phyloP scores from a whole-genome alignment of 2,329 filamentous ascomycete genomes.

The Penicillium sp. region DNA sequence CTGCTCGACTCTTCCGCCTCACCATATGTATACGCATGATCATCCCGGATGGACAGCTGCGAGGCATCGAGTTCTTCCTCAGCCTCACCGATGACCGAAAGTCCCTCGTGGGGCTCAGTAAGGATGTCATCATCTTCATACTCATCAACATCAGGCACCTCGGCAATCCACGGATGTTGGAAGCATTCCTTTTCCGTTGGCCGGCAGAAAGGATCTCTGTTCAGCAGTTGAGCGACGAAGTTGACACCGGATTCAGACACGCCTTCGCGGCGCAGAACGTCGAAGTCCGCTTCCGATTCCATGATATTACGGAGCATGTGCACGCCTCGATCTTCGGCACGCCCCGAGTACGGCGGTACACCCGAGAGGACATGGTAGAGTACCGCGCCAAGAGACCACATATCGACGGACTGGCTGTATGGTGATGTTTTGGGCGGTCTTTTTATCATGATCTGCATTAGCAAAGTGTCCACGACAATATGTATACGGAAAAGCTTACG shows the following conservation, averaged over 20 bases:
- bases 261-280: slow-evolving; percentile 57
- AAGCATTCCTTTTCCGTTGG: slow-evolving; percentile 71
- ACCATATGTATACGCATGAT: slow-evolving; percentile 22
- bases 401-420: slow-evolving; percentile 89
- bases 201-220: slow-evolving; percentile 73
- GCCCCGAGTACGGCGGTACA: slow-evolving; percentile 76
- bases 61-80: slow-evolving; percentile 55
- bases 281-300: slow-evolving; percentile 67
- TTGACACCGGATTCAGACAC: slow-evolving; percentile 69
- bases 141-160: slow-evolving; percentile 55
- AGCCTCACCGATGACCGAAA: slow-evolving; percentile 39
- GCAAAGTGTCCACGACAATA: slow-evolving; percentile 1
- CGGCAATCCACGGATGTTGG: slow-evolving; percentile 69
- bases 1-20: slow-evolving; percentile 36
- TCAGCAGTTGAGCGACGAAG: slow-evolving; percentile 75
- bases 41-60: slow-evolving; percentile 61
- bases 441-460: slow-evolving; percentile 23
- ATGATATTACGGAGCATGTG: slow-evolving; percentile 81
- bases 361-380: slow-evolving; percentile 82
- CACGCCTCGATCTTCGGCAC: slow-evolving; percentile 70
- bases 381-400: slow-evolving; percentile 94
- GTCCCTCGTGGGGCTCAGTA: slow-evolving; percentile 42
- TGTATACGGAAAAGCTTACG: slow-evolving; percentile 32
- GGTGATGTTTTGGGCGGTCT: slow-evolving; percentile 54
- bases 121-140: slow-evolving; percentile 63